These are phyloP conservation scores for Microdochium bolleyi DNA, from an alignment of 2,329 filamentous ascomycete genomes.

Conservation along the genomic window DNA sequence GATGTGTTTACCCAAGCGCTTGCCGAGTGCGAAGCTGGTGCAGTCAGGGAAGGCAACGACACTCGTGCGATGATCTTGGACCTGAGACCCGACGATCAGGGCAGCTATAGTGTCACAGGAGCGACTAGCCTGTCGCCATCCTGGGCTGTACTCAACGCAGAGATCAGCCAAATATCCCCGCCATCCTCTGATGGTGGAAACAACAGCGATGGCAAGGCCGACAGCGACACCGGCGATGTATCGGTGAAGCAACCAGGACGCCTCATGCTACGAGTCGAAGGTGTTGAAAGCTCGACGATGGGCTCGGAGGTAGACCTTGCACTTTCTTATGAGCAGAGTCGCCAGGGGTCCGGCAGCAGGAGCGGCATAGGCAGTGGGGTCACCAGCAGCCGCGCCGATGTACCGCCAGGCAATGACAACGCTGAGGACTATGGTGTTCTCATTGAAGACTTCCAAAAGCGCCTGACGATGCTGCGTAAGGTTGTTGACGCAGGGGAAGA, in stretches of 20 bases:
- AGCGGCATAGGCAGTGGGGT: slow-evolving; percentile 20
- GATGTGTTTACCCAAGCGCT: slow-evolving; percentile 64
- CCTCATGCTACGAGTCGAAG: slow-evolving; percentile 57
- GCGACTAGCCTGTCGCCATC: slow-evolving; percentile 66
- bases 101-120: slow-evolving; percentile 49
- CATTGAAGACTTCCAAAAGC: slow-evolving; percentile 48
- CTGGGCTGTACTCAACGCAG: slow-evolving; percentile 54
- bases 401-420: slow-evolving; percentile 14
- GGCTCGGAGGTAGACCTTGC: slow-evolving; percentile 26
- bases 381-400: slow-evolving; percentile 5
- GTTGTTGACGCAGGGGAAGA: slow-evolving; percentile 45
- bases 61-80: slow-evolving; percentile 49
- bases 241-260: slow-evolving; percentile 22
- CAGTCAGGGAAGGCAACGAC: slow-evolving; percentile 14
- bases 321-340: slow-evolving; percentile 15
- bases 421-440: slow-evolving; percentile 41
- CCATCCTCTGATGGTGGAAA: slow-evolving; percentile 19
- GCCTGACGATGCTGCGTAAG: slow-evolving; percentile 45
- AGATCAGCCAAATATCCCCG: slow-evolving; percentile 31
- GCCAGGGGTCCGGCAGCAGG: slow-evolving; percentile 14
- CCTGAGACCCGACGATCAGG: slow-evolving; percentile 31
- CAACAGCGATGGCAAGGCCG: slow-evolving; percentile 24
- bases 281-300: slow-evolving; percentile 28
- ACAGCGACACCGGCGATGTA: slow-evolving; percentile 4
- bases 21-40: slow-evolving; percentile 27